Evolutionary conservation across 2,329 filamentous ascomycete species (phyloP).

Genomic region (Colletotrichum falcatum): DNA sequence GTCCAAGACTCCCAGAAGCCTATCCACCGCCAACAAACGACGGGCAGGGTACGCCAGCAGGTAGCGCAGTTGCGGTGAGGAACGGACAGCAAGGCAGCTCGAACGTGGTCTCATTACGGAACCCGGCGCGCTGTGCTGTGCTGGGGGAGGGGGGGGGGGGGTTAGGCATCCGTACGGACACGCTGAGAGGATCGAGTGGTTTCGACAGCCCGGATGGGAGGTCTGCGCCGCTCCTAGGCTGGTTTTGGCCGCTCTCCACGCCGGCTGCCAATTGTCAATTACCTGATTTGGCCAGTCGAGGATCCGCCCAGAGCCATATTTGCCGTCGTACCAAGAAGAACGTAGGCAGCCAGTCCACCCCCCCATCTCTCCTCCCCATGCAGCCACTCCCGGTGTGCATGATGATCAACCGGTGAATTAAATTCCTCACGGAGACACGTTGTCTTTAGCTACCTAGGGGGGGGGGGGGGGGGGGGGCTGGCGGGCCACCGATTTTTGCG

Average conservation of each 20-base stretch:
- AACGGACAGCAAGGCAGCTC: neutral
- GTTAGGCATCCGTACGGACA: no score
- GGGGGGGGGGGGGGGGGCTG: neutral
- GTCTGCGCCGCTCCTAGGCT: slow-evolving; percentile 4
- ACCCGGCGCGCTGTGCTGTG: neutral
- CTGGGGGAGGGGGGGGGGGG: no score
- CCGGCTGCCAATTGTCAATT: neutral
- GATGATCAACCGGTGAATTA: neutral
- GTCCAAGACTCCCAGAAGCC: neutral
- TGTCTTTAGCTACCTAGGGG: neutral
- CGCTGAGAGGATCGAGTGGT: no score
- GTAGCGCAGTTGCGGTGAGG: slow-evolving; percentile 11
- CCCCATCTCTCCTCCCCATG: no score
- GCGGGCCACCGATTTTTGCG: neutral
- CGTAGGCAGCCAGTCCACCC: no score
- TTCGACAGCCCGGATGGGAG: neutral
- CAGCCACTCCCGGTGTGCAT: neutral
- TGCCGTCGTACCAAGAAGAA: neutral
- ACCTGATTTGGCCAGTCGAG: neutral
- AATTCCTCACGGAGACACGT: neutral
- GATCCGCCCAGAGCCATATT: neutral
- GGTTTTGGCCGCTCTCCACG: neutral
- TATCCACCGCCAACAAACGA: neutral
- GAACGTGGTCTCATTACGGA: neutral
- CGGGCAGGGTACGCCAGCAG: neutral